Percentiles rank a stretch among this genome's conserved stretches.
These are phyloP conservation scores for Amesomyces nigricolor DNA, from an alignment of 2,329 filamentous ascomycete species.

Conservation along the genomic window DNA sequence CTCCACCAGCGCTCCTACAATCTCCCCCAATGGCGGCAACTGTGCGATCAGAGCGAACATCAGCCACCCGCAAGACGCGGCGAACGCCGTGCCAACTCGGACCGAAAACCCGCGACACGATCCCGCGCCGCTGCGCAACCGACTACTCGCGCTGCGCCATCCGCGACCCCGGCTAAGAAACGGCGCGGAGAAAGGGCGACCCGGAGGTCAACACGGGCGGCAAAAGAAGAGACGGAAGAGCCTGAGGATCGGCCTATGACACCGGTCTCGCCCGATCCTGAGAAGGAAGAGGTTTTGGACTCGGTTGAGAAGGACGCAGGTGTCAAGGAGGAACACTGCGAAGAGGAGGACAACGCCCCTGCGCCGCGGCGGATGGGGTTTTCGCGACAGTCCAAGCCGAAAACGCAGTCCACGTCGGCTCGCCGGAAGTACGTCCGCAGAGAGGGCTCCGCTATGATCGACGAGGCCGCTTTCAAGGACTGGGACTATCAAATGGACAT, in stretches of 20 bases:
- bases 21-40: slow-evolving; percentile 86
- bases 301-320: slow-evolving; percentile 47
- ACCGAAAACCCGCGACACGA: slow-evolving; percentile 42
- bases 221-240: slow-evolving; percentile 36
- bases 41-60: slow-evolving; percentile 92
- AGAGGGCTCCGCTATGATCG: slow-evolving; percentile 71
- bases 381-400: slow-evolving; percentile 46
- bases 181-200: slow-evolving; percentile 24
- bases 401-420: slow-evolving; percentile 73
- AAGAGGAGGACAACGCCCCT: slow-evolving; percentile 39
- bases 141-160: slow-evolving; percentile 30
- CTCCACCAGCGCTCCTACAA: slow-evolving; percentile 96
- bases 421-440: slow-evolving; percentile 80
- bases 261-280: slow-evolving; percentile 48
- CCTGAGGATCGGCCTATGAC: slow-evolving; percentile 52
- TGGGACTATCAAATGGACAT: slow-evolving; percentile 88
- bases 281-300: slow-evolving; percentile 36
- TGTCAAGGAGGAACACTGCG: slow-evolving; percentile 39
- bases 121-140: slow-evolving; percentile 33
- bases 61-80: slow-evolving; percentile 90
- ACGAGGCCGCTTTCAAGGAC: slow-evolving; percentile 83
- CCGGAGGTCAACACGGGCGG: slow-evolving; percentile 27
- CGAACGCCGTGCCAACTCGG: slow-evolving; percentile 62
- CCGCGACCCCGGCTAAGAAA: slow-evolving; percentile 34
- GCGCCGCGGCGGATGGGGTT: slow-evolving; percentile 42